Percentiles rank a stretch among this genome's conserved stretches.
Evolutionary conservation across 1,284 basidiomycete genomes (phyloP).

Genomic region (Flammula alnicola): DNA sequence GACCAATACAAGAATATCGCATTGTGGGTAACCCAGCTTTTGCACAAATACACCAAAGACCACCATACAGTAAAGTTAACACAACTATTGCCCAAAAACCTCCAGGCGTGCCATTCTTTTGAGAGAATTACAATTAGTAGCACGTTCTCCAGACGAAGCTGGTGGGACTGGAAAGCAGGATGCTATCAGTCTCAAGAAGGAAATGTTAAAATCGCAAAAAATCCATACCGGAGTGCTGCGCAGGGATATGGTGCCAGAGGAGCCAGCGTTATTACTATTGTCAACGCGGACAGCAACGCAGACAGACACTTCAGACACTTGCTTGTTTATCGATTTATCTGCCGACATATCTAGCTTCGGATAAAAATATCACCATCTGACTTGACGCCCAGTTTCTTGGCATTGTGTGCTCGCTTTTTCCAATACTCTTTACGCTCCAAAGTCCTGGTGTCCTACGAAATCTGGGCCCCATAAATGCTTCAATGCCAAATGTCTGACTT

Average conservation of each 20-base stretch:
- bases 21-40: too few relatives aligned
- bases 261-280: conserved; percentile 18
- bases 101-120: too few relatives aligned
- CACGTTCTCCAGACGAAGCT: conserved; percentile 24
- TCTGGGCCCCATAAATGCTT: too few relatives aligned
- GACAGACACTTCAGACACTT: conserved; percentile 12
- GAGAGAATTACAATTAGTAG: too few relatives aligned
- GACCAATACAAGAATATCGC: too few relatives aligned
- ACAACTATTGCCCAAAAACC: too few relatives aligned
- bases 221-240: conserved; percentile 21
- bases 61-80: too few relatives aligned
- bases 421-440: conserved; percentile 2
- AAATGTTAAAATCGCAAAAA: background rate
- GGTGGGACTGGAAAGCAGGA: conserved; percentile 1
- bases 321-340: background rate
- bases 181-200: background rate
- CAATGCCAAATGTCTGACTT: background rate
- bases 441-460: too few relatives aligned
- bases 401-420: background rate
- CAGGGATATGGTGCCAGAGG: conserved; percentile 17
- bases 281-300: conserved; percentile 22
- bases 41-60: too few relatives aligned
- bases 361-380: conserved; percentile 8
- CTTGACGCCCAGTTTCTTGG: background rate
- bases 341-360: background rate